A percentile compares a stretch with the other conserved stretches of the same genome.
Evolutionary conservation across 352 stramenopile species (phyloP).

Genomic region (Halophytophthora polymorphica): DNA sequence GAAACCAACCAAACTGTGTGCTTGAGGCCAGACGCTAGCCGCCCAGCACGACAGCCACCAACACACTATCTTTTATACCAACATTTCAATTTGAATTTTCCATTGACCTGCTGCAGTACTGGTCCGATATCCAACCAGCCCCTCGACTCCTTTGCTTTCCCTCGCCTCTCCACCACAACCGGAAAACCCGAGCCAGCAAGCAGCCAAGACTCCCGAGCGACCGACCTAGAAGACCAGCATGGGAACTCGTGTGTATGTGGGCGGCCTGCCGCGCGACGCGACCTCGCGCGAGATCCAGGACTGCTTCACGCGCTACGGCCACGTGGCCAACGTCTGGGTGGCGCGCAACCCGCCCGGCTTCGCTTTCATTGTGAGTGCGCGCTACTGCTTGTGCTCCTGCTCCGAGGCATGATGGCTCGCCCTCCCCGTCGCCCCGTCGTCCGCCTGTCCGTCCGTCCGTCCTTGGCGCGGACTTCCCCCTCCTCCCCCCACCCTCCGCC

Average conservation of each 20-base stretch:
- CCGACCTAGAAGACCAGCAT: conserved; percentile 34
- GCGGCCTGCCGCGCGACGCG: conserved; percentile 74
- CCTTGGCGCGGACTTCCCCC: conserved; percentile 1
- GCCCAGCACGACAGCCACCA: conserved; percentile 1
- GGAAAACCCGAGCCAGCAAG: conserved; percentile 22
- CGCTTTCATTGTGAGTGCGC: conserved; percentile 85
- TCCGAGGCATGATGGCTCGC: conserved; percentile 32
- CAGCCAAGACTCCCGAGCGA: conserved; percentile 14
- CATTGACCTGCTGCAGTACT: not conserved
- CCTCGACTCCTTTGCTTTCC: not conserved
- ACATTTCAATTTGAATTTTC: not conserved
- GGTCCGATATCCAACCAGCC: conserved; percentile 1
- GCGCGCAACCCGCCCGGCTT: conserved; percentile 85
- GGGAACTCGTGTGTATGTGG: conserved; percentile 82
- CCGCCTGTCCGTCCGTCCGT: conserved; percentile 12
- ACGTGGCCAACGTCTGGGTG: conserved; percentile 87
- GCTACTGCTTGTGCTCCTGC: conserved; percentile 20
- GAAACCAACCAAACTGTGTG: conserved; percentile 13
- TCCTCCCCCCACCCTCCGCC: conserved; percentile 5
- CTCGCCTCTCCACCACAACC: conserved; percentile 13
- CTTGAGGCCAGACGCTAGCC: not conserved
- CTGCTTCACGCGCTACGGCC: conserved; percentile 77
- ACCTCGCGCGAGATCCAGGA: conserved; percentile 82
- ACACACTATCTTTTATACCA: not conserved
- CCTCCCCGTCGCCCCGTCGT: conserved; percentile 9